phyloP scores from a whole-genome alignment of 139 green algal species.

The Diplosphaera chodatii region DNA sequence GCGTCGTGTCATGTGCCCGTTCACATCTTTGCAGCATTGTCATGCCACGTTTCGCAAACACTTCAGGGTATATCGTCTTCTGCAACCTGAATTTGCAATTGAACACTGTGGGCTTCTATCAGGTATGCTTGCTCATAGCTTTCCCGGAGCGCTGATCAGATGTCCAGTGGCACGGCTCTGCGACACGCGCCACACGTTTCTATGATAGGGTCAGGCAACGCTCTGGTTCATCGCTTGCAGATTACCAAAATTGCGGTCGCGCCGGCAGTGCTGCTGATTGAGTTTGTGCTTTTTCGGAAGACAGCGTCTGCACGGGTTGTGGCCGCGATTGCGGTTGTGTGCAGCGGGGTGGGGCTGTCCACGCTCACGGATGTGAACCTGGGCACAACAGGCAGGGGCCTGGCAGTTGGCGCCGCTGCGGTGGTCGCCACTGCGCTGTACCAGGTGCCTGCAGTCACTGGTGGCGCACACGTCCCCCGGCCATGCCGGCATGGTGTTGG shows the following conservation, averaged over 20 bases:
- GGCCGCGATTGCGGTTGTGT: not conserved
- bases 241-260: slow-evolving; percentile 85
- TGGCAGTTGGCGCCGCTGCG: slow-evolving; percentile 53
- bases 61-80: slow-evolving; percentile 71
- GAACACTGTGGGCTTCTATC: slow-evolving; percentile 87
- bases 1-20: too few species aligned
- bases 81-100: slow-evolving; percentile 82
- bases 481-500: not conserved
- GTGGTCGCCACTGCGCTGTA: slow-evolving; percentile 77
- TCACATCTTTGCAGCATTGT: too few species aligned
- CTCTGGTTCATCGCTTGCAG: not conserved
- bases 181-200: too few species aligned
- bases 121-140: slow-evolving; percentile 15
- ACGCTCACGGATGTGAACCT: slow-evolving; percentile 63
- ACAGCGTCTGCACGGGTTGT: not conserved
- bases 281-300: not conserved
- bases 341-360: slow-evolving; percentile 60
- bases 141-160: too few species aligned
- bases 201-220: too few species aligned
- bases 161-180: too few species aligned
- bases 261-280: slow-evolving; percentile 38
- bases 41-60: too few species aligned
- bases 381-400: slow-evolving; percentile 43
- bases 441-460: slow-evolving; percentile 23
- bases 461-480: not conserved